Conservation (phyloP, 2,329 filamentous ascomycete species). For the Thermothelomyces thermophilus region DNA sequence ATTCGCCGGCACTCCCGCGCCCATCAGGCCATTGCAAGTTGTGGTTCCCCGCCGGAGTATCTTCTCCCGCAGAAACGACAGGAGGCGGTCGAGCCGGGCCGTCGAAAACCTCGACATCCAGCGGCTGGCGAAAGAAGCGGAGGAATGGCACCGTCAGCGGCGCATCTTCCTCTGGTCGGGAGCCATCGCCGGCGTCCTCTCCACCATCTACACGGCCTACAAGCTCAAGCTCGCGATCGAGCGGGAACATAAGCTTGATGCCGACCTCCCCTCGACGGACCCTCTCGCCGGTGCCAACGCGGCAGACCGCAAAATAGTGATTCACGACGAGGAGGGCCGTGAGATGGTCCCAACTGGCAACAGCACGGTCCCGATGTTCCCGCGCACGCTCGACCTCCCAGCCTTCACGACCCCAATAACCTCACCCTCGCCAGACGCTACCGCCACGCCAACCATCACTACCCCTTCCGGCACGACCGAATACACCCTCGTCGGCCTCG, state of each 20-base stretch:
- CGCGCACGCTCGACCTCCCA: conserved; percentile 61
- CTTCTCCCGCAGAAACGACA: conserved; percentile 23
- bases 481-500: conserved; percentile 83
- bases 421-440: conserved; percentile 25
- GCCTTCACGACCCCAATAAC: conserved; percentile 29
- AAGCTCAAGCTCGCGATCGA: conserved; percentile 40
- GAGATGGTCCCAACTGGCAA: conserved; percentile 79
- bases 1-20: conserved; percentile 20
- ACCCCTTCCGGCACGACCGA: conserved; percentile 41
- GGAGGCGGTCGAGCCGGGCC: conserved; percentile 25
- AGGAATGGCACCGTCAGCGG: conserved; percentile 45
- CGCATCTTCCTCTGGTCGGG: conserved; percentile 47
- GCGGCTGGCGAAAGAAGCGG: conserved; percentile 39
- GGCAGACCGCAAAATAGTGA: conserved; percentile 49
- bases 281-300: conserved; percentile 44
- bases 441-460: conserved; percentile 32
- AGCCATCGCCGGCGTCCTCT: conserved; percentile 42
- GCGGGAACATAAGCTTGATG: conserved; percentile 34
- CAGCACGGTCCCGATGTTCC: conserved; percentile 71
- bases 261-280: conserved; percentile 37
- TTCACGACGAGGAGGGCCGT: conserved; percentile 61
- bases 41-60: conserved; percentile 31
- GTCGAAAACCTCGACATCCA: conserved; percentile 46
- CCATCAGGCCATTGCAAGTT: neutral
- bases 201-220: conserved; percentile 45